Evolutionary conservation across 306 rosid genomes (phyloP), one percentile per base, ranked within the genome.

Genomic region (Potentilla sterilis): DNA sequence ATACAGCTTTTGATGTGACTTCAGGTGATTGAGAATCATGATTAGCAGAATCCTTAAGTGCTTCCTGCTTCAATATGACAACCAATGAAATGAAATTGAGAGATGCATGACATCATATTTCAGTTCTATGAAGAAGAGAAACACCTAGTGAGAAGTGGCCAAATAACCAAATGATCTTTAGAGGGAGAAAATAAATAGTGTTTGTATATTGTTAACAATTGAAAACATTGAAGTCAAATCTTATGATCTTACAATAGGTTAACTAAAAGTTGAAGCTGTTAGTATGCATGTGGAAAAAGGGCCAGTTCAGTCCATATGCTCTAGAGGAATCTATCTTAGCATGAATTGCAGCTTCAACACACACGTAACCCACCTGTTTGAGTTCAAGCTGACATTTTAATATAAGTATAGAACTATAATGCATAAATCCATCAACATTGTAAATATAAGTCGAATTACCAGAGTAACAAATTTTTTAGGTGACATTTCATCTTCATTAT

Each of bases 21-120:
- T 88, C 97, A 61, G 93, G 89, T 48, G 85, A 86, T 78, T 80
- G 89, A 73, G 79, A 75, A 55, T 89, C 82, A 64, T 87, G 87
- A 72, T 81, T 88, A 42, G 86, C 89, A 81, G 97, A 90, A 28
- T 81, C 91, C 88, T 83, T 88, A 43, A 70, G 73, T 52, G 82
- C 89, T 15, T 92, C 98, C 96, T 90, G 89, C 75, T 84, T 74
- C 74, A 78, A 69, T 61, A 80, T 2, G 28, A 73, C 32, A 40
- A 76, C 19, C 51, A 76, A 82, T 70, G 59, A 41, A 37, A 75
- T 38, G 57, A 67, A 79, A 46, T 52, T 73, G 28, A 48, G 51
- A 75, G 67, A 71, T 5, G 32, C 44, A 69, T 37, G 51, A 77
- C 78, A 79, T 32, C 58, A 44, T 46, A 46, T 22, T 44, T 59